These are phyloP conservation scores for Byssoonygena ceratinophila DNA, from an alignment of 2,329 filamentous ascomycete genomes.

Conservation along the genomic window DNA sequence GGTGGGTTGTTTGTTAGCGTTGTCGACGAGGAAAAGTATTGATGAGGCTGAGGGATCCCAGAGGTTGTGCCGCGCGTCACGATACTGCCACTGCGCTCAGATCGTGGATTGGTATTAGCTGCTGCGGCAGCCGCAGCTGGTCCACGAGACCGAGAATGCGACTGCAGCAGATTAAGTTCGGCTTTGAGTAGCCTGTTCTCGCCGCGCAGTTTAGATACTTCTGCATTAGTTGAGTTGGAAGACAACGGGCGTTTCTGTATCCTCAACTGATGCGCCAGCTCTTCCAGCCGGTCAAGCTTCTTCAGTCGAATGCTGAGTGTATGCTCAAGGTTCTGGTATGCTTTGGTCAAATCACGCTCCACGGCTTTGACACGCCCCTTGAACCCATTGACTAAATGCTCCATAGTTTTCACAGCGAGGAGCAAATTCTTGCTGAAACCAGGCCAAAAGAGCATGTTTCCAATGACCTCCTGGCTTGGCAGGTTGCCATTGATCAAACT, in stretches of 20 bases:
- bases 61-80: conserved; percentile 26
- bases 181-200: conserved; percentile 52
- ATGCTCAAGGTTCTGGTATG: conserved; percentile 77
- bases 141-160: conserved; percentile 48
- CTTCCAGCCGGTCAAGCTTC: conserved; percentile 78
- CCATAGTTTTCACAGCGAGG: conserved; percentile 75
- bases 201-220: conserved; percentile 48
- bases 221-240: conserved; percentile 35
- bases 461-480: conserved; percentile 74
- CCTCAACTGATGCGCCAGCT: conserved; percentile 56
- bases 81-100: conserved; percentile 19
- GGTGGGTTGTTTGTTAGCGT: conserved; percentile 22
- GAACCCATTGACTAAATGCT: conserved; percentile 67
- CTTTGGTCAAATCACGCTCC: conserved; percentile 82
- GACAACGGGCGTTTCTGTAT: conserved; percentile 25
- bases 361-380: conserved; percentile 68
- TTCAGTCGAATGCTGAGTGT: conserved; percentile 69
- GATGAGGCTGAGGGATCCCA: conserved; percentile 26
- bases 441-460: conserved; percentile 62
- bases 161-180: conserved; percentile 58
- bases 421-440: conserved; percentile 86
- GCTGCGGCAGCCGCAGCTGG: conserved; percentile 30
- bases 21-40: conserved; percentile 27
- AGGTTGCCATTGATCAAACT: conserved; percentile 79
- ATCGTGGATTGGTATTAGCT: conserved; percentile 20